These are phyloP conservation scores for Isatis tinctoria DNA, from an alignment of 345 rosid genomes.

Conservation along the genomic window DNA sequence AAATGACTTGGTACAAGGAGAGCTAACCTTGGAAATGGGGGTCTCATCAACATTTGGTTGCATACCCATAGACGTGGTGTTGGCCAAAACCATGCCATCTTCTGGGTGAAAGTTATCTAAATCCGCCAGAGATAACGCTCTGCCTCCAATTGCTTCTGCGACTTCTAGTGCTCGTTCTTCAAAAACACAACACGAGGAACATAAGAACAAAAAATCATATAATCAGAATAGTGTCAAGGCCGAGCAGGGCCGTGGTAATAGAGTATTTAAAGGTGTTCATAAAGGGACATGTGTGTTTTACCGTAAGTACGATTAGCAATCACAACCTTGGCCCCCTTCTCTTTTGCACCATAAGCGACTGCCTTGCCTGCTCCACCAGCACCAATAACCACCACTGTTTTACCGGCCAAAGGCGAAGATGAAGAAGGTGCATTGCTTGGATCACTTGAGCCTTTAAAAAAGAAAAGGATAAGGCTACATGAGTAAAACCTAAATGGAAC, in stretches of 20 bases:
- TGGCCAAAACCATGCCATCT: conserved; percentile 83
- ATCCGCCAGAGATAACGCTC: conserved; percentile 68
- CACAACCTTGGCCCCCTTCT: conserved; percentile 77
- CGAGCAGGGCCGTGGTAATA: background rate
- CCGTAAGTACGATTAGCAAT: conserved; percentile 91
- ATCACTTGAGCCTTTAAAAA: conserved; percentile 42
- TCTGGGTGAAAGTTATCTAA: conserved; percentile 64
- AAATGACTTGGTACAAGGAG: background rate
- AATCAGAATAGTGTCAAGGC: conserved; percentile 4
- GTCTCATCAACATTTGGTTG: conserved; percentile 85
- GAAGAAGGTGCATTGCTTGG: conserved; percentile 23
- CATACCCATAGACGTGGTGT: conserved; percentile 94
- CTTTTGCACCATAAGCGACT: conserved; percentile 92
- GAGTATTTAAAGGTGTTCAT: too few species aligned
- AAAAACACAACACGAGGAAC: conserved; percentile 20
- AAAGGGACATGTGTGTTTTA: conserved; percentile 30
- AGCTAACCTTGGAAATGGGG: conserved; percentile 72
- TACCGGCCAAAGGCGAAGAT: conserved; percentile 76
- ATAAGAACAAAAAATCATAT: background rate
- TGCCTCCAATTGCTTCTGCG: conserved; percentile 70
- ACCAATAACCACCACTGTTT: conserved; percentile 85
- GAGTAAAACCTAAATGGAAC: conserved; percentile 13
- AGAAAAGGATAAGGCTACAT: conserved; percentile 1
- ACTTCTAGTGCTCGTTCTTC: conserved; percentile 74
- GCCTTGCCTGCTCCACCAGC: conserved; percentile 98